These are phyloP conservation scores for Diaporthe eres DNA, from an alignment of 2,329 filamentous ascomycete genomes.

Conservation along the genomic window DNA sequence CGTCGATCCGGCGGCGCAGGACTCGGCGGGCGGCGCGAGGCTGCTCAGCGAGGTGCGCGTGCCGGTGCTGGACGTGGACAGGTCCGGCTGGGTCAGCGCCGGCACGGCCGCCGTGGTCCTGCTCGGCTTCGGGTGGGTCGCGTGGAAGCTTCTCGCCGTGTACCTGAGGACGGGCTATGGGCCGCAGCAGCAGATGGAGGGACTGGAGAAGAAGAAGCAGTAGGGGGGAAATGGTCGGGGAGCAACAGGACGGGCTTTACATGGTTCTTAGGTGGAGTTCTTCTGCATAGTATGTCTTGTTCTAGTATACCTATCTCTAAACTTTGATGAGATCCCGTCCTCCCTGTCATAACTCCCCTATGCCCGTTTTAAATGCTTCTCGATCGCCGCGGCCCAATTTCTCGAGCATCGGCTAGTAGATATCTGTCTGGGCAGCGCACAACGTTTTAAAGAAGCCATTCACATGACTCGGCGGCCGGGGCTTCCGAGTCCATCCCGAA, in stretches of 20 bases:
- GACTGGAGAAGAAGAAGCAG: constrained; percentile 47
- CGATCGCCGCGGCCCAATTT: background rate
- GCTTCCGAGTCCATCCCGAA: background rate
- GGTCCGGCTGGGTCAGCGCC: constrained; percentile 62
- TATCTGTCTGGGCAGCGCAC: background rate
- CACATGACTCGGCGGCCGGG: constrained; percentile 14
- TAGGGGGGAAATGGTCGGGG: constrained; percentile 26
- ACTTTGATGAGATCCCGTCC: background rate
- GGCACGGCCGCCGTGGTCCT: constrained; percentile 72
- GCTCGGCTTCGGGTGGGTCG: constrained; percentile 78
- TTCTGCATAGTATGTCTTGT: constrained; percentile 8
- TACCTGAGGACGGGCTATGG: constrained; percentile 54
- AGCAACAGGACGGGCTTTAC: background rate
- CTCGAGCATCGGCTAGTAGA: background rate
- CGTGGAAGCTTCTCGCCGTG: constrained; percentile 68
- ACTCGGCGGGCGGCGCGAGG: constrained; percentile 44
- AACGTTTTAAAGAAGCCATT: background rate
- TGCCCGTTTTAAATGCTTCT: background rate
- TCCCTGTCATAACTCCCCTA: background rate
- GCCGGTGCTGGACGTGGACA: constrained; percentile 74
- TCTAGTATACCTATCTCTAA: constrained; percentile 26
- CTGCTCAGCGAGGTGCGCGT: constrained; percentile 72
- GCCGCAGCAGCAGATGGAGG: constrained; percentile 41
- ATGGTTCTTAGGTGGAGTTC: background rate
- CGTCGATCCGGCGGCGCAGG: constrained; percentile 65